Evolutionary conservation across 1,284 basidiomycete genomes (phyloP).

Genomic region (Boletus sp.): DNA sequence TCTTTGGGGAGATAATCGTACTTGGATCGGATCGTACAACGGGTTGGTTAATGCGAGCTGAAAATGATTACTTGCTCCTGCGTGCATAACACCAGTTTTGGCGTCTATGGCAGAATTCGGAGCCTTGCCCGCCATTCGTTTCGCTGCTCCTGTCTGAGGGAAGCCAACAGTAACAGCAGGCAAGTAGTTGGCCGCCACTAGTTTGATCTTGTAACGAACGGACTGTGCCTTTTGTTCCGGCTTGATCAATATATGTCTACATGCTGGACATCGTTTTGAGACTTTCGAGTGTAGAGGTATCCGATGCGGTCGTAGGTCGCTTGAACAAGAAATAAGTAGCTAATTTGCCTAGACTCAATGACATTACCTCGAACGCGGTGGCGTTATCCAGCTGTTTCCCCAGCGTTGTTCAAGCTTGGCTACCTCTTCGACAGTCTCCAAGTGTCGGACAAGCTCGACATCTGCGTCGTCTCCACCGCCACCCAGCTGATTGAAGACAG

Average conservation of each 20-base stretch:
- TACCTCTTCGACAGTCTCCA: slow-evolving; percentile 61
- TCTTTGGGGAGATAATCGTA: slow-evolving; percentile 72
- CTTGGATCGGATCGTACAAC: slow-evolving; percentile 89
- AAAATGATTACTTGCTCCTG: slow-evolving; percentile 80
- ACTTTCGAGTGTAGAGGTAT: slow-evolving; percentile 91
- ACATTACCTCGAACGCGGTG: slow-evolving; percentile 57
- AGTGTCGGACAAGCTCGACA: slow-evolving; percentile 60
- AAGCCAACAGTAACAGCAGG: slow-evolving; percentile 79
- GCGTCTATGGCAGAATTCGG: slow-evolving; percentile 41
- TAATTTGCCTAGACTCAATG: neutral
- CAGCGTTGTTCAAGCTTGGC: slow-evolving; percentile 77
- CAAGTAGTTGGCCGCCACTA: slow-evolving; percentile 90
- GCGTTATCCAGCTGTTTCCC: slow-evolving; percentile 74
- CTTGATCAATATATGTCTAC: slow-evolving; percentile 95
- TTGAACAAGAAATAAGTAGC: slow-evolving; percentile 32
- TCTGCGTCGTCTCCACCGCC: slow-evolving; percentile 64
- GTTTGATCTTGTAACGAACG: slow-evolving; percentile 94
- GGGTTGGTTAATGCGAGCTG: slow-evolving; percentile 90
- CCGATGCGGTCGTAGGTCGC: slow-evolving; percentile 80
- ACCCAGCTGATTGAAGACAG: slow-evolving; percentile 48
- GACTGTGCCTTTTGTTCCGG: slow-evolving; percentile 96
- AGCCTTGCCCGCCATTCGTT: slow-evolving; percentile 45
- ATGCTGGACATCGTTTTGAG: slow-evolving; percentile 91
- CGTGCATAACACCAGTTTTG: slow-evolving; percentile 49
- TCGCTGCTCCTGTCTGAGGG: slow-evolving; percentile 51